A percentile compares a stretch with the other conserved stretches of the same genome.
These are phyloP conservation scores for Ramaria rubella DNA, from an alignment of 768 basidiomycete species.

Conservation along the genomic window DNA sequence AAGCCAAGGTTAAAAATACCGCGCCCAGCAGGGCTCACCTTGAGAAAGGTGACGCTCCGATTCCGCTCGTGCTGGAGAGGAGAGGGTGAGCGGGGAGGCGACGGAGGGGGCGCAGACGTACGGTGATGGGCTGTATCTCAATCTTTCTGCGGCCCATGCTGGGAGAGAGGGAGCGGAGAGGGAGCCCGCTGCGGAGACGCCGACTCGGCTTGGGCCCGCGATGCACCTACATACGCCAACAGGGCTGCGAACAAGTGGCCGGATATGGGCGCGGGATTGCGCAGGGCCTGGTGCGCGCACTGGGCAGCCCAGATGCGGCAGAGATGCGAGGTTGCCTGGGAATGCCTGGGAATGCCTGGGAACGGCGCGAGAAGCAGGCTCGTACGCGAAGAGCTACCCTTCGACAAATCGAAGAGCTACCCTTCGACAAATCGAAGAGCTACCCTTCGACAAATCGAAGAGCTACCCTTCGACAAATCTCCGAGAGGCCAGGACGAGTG, in stretches of 20 bases:
- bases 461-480: too few relatives aligned
- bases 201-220: neutral
- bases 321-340: too few relatives aligned
- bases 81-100: constrained; percentile 13
- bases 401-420: too few relatives aligned
- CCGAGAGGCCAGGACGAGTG: too few relatives aligned
- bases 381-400: too few relatives aligned
- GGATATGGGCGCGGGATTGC: neutral
- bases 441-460: too few relatives aligned
- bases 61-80: constrained; percentile 74
- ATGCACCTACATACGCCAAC: neutral
- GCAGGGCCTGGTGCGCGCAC: too few relatives aligned
- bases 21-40: constrained; percentile 40
- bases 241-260: neutral
- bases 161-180: neutral
- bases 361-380: too few relatives aligned
- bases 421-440: too few relatives aligned
- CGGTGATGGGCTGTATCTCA: constrained; percentile 75
- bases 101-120: constrained; percentile 38
- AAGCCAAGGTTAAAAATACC: constrained; percentile 3
- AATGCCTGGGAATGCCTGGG: too few relatives aligned
- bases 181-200: neutral
- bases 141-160: constrained; percentile 65
- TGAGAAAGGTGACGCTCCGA: constrained; percentile 85
- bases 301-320: too few relatives aligned